Evolutionary conservation across 139 green algal genomes (phyloP), one percentile per base, ranked within the genome.

Genomic region (Zygnema cylindricum): DNA sequence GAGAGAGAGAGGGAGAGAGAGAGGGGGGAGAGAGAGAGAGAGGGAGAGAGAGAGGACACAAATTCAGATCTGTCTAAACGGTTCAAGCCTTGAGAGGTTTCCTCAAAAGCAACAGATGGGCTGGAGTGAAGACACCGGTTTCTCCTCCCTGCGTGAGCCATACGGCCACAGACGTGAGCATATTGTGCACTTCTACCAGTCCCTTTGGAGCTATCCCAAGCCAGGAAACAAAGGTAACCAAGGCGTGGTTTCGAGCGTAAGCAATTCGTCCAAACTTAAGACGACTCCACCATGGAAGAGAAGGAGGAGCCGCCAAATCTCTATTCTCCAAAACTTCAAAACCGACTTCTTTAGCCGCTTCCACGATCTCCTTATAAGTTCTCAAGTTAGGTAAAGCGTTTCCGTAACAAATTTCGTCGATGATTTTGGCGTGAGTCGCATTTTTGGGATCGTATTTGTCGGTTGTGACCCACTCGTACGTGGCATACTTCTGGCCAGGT

Each of bases 381-480:
- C 96, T 92, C 94, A 99, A 96, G 71, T 98, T 95, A 32, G 97
- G 97, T 83, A 99, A 94, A 3, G 96, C 97, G 85, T 99, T 99
- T 86, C 97, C 97, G 87, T 96, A 97, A 92, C 98, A 97, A 94
- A 99, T 99, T 73, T 97, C 95, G 76, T 99, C 97, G 1, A 98
- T 97, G 92, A 98, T 96, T 1, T 90, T 84, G 25, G 98, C 96
- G 88, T 99, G 97, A 43, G 94, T 87, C 0, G 82, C 39, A 93
- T 99, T 98, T 54, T 85, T 92, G 1, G 91, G 2, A 91, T 99
- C 95, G 89, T 94, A 99, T 55, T 91, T 76, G 30, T 93, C 79
- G 21, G 97, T 99, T 41, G 94, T 95, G 22, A 99, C 95, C 97
- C 97, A 99, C 92, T 99, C 97, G 89, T 99, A 99, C 38, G 93